Evolutionary conservation across 805 yeast genomes (phyloP).

Genomic region (Brettanomyces custersianus): DNA sequence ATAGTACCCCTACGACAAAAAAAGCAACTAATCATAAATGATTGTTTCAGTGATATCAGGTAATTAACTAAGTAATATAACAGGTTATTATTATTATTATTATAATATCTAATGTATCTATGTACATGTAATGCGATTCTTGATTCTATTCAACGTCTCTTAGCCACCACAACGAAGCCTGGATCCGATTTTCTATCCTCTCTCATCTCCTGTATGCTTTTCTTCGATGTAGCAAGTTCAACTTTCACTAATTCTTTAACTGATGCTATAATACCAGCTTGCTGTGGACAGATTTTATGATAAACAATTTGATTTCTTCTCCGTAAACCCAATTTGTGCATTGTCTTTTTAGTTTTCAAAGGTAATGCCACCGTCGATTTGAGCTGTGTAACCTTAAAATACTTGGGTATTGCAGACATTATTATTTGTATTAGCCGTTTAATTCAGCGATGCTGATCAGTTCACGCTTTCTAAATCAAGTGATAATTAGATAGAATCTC

Average conservation of each 20-base stretch:
- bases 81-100: slow-evolving; percentile 1
- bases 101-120: neutral
- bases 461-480: too few relatives aligned
- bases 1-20: neutral
- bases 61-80: neutral
- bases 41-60: neutral
- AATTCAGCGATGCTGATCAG: too few relatives aligned
- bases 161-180: slow-evolving; percentile 44
- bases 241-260: slow-evolving; percentile 85
- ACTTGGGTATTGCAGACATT: slow-evolving; percentile 19
- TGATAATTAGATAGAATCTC: too few relatives aligned
- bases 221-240: slow-evolving; percentile 51
- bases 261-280: slow-evolving; percentile 75
- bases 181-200: slow-evolving; percentile 50
- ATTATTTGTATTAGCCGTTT: too few relatives aligned
- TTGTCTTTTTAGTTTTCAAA: slow-evolving; percentile 50
- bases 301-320: slow-evolving; percentile 68
- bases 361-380: slow-evolving; percentile 87
- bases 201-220: slow-evolving; percentile 45
- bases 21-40: neutral
- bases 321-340: slow-evolving; percentile 64
- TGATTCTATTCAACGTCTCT: slow-evolving; percentile 11
- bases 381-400: slow-evolving; percentile 61
- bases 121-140: slow-evolving; percentile 3
- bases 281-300: slow-evolving; percentile 62